Evolutionary conservation across 1,139 yeast genomes (phyloP).

Genomic region (Taphrina wiesneri): DNA sequence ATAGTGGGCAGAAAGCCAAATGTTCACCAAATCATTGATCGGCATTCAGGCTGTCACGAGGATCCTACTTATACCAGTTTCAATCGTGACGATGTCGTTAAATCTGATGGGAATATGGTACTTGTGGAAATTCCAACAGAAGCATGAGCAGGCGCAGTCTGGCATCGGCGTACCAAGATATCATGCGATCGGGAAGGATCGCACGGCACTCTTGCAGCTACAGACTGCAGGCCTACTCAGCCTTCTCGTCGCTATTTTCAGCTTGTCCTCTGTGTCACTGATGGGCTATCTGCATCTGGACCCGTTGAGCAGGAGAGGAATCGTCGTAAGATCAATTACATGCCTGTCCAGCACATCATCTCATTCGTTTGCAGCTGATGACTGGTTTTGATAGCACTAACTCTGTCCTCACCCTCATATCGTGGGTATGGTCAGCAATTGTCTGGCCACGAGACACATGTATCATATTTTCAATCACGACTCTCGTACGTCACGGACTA

Average conservation of each 20-base stretch:
- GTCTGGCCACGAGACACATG: not conserved
- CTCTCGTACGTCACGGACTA: not conserved
- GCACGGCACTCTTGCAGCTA: not conserved
- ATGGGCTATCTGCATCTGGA: not conserved
- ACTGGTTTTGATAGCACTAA: not conserved
- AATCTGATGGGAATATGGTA: not conserved
- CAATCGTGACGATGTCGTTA: not conserved
- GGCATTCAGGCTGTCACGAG: not conserved
- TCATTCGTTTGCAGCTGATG: not conserved
- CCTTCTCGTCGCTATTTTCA: not conserved
- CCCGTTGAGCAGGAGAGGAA: not conserved
- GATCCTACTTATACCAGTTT: not conserved
- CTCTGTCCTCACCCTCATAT: not conserved
- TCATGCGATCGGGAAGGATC: not conserved
- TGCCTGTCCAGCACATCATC: not conserved
- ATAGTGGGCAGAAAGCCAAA: not conserved
- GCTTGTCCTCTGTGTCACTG: not conserved
- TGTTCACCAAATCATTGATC: not conserved
- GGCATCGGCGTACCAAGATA: not conserved
- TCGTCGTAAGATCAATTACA: not conserved
- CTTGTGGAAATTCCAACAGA: not conserved
- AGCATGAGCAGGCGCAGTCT: not conserved
- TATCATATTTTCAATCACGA: not conserved
- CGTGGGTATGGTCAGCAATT: not conserved
- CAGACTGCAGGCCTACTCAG: not conserved